Conservation (phyloP, 208 protist genomes). For the Herpetomonas muscarum region DNA sequence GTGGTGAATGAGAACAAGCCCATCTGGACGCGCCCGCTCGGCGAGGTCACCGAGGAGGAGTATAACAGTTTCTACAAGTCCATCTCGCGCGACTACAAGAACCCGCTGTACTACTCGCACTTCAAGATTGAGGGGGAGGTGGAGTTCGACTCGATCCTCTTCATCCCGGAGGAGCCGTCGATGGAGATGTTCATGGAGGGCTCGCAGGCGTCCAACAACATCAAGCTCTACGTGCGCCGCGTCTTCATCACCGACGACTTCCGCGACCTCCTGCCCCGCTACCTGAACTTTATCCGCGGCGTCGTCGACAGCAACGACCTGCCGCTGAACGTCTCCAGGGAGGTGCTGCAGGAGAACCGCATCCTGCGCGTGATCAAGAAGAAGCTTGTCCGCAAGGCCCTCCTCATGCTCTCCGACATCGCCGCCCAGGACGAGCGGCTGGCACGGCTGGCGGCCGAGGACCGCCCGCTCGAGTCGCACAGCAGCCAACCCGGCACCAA, state of each 20-base stretch:
- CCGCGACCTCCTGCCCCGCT: constrained; percentile 94
- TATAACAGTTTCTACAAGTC: constrained; percentile 99
- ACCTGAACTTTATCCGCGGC: constrained; percentile 95
- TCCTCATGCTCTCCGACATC: constrained; percentile 94
- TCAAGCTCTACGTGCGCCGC: constrained; percentile 96
- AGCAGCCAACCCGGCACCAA: constrained; percentile 20
- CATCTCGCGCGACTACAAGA: constrained; percentile 91
- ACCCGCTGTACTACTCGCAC: constrained; percentile 96
- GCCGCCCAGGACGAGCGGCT: constrained; percentile 72
- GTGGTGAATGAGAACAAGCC: constrained; percentile 98
- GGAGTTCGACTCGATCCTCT: constrained; percentile 98
- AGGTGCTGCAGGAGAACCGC: constrained; percentile 98
- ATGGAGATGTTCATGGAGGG: constrained; percentile 88
- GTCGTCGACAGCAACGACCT: constrained; percentile 99
- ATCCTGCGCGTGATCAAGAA: constrained; percentile 97
- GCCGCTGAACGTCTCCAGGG: constrained; percentile 99
- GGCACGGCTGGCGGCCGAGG: constrained; percentile 25
- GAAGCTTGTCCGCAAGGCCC: constrained; percentile 94
- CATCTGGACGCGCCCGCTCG: constrained; percentile 96
- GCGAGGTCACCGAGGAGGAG: constrained; percentile 97
- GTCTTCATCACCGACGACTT: constrained; percentile 99
- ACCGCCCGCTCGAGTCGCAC: constrained; percentile 15
- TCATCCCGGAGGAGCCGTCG: constrained; percentile 92
- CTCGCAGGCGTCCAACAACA: constrained; percentile 67
- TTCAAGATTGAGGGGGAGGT: constrained; percentile 98